Evolutionary conservation across 768 basidiomycete genomes (phyloP), one percentile per base, ranked within the genome.

Genomic region (Tricholoma hemisulphureum): DNA sequence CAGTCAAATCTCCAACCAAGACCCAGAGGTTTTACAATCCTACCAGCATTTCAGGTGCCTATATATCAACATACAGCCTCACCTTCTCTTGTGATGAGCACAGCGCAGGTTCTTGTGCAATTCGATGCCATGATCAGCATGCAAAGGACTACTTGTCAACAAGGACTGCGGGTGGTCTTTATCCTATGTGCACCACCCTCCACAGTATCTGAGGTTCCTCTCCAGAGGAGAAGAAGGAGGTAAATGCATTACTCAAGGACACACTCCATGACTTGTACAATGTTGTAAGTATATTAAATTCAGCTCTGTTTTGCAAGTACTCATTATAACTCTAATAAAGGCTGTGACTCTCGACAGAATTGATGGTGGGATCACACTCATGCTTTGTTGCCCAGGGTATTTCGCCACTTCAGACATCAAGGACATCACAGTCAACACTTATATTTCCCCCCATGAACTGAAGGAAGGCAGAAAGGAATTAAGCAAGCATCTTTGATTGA

Each of bases 351-450:
- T 56, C 46, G 59, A 60, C 31, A 55, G 50, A 23, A 24, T 60
- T 21, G 55, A 60, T 31, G 59, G 59, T 51, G 56, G 59, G 20
- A 57, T 60, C 9, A 51, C 49, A 26, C 20, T 60, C 10, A 14
- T 60, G 34, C 43, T 60, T 28, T 49, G 39, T 31, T 31, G 48
- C 41, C 55, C 59, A 18, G 56, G 59, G 8, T 23, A 32, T 29
- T 21, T 16, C 18, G 24, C 34, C 20, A 10, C 14, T 46, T 26
- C 52, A 14, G 29, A 9, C n/a, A 51, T 57, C 4, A 28, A 52
- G 32, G 51, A 53, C 51, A 18, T 60, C 39, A 53, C 51, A 3
- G 14, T 60, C 4, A 29, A 62, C 31, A 43, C 52, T 16, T 57
- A 57, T 53, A 45, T 59, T 26, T n/a, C n/a, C 16, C 61, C 58